These are phyloP conservation scores for Colletotrichum chlorophyti DNA, from an alignment of 2,329 filamentous ascomycete species.

Conservation along the genomic window DNA sequence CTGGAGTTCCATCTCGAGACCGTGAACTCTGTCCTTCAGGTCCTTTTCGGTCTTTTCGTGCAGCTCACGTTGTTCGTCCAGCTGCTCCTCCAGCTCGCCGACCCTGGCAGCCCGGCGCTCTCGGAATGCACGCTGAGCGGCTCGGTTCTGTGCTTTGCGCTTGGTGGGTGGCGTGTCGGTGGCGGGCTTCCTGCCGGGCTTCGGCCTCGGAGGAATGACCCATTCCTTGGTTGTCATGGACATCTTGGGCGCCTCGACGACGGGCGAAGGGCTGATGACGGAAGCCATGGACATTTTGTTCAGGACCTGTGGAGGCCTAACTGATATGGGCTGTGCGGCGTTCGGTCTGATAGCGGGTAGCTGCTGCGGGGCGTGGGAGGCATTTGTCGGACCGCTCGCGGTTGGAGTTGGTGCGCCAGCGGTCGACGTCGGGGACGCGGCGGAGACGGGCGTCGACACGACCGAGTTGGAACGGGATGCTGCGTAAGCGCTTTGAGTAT, in stretches of 20 bases:
- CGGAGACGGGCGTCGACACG: constrained; percentile 21
- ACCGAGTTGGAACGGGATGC: constrained; percentile 22
- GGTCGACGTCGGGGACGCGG: constrained; percentile 16
- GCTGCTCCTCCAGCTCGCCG: constrained; percentile 73
- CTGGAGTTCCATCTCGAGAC: constrained; percentile 71
- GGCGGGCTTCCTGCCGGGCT: constrained; percentile 91
- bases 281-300: constrained; percentile 57
- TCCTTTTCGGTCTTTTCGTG: constrained; percentile 65
- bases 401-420: constrained; percentile 18
- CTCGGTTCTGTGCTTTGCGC: constrained; percentile 92
- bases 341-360: constrained; percentile 30
- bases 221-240: constrained; percentile 83
- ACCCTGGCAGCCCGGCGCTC: constrained; percentile 87
- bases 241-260: constrained; percentile 51
- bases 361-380: constrained; percentile 23
- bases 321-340: constrained; percentile 38
- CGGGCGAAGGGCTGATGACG: constrained; percentile 48
- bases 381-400: constrained; percentile 23
- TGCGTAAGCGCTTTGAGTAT: constrained; percentile 16
- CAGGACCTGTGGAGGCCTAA: constrained; percentile 34
- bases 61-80: constrained; percentile 65
- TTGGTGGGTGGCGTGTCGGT: constrained; percentile 93
- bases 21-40: constrained; percentile 61
- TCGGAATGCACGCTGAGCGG: constrained; percentile 88
- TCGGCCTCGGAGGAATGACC: constrained; percentile 83